Percentiles rank a stretch among this genome's conserved stretches.
Evolutionary conservation across 257 asterid genomes (phyloP).

Genomic region (Plantago elongata): DNA sequence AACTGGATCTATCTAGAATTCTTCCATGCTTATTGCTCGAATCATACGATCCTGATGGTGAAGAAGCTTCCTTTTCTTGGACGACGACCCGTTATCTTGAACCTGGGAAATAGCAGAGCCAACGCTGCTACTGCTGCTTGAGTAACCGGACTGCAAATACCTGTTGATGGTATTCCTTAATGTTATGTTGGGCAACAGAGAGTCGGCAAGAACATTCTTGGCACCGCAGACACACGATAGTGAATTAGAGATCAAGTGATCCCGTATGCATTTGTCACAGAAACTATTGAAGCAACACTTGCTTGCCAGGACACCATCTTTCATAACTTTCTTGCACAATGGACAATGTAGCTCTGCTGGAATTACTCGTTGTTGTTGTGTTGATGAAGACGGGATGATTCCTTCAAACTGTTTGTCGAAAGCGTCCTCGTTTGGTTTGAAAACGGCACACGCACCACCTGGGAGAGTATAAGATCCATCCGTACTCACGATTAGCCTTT

Average conservation of each 20-base stretch:
- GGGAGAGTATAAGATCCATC: slow-evolving; percentile 99
- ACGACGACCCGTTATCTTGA: no score
- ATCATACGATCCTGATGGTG: no score
- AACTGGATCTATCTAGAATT: no score
- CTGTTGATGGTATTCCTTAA: slow-evolving; percentile 86
- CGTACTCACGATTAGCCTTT: slow-evolving; percentile 93
- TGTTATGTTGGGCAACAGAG: slow-evolving; percentile 93
- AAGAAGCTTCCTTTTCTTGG: no score
- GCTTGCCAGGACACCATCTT: slow-evolving; percentile 97
- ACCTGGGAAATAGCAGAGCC: no score
- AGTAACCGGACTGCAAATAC: no score
- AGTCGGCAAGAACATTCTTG: slow-evolving; percentile 82
- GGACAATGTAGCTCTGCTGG: slow-evolving; percentile 98
- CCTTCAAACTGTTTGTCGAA: no score
- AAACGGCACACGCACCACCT: slow-evolving; percentile 83
- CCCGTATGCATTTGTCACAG: slow-evolving; percentile 96
- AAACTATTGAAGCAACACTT: slow-evolving; percentile 91
- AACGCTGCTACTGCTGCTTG: no score
- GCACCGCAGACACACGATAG: slow-evolving; percentile 78
- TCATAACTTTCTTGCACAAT: slow-evolving; percentile 93
- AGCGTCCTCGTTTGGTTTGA: slow-evolving; percentile 55
- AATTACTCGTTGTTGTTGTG: slow-evolving; percentile 76
- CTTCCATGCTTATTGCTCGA: no score
- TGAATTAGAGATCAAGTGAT: slow-evolving; percentile 69
- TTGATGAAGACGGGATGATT: slow-evolving; percentile 37